These are phyloP conservation scores for Aspergillus panamensis DNA, from an alignment of 495 filamentous ascomycete species.

Conservation along the genomic window DNA sequence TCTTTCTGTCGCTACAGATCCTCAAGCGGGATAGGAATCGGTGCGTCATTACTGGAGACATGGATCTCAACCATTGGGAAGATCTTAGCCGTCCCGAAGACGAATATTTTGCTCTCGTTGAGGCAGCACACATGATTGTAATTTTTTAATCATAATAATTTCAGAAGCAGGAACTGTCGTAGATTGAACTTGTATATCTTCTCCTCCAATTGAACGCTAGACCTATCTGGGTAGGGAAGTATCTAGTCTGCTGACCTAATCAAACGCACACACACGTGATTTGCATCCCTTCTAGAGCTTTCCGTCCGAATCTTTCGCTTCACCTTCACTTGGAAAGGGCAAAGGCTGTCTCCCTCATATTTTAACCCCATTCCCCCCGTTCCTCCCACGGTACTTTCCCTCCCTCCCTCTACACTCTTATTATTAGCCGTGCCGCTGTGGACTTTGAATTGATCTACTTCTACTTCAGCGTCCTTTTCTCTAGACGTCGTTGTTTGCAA, in stretches of 20 bases:
- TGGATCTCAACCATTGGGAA: no score
- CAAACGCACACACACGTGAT: not conserved
- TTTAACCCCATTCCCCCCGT: conserved; percentile 2
- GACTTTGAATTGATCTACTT: conserved; percentile 27
- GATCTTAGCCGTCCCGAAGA: no score
- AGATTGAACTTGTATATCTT: no score
- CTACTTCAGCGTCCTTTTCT: conserved; percentile 20
- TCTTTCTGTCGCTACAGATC: no score
- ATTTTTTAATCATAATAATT: no score
- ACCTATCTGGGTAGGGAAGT: no score
- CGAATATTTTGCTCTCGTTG: no score
- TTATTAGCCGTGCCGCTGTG: conserved; percentile 5
- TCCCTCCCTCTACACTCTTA: not conserved
- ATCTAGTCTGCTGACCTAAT: not conserved
- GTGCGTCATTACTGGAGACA: no score
- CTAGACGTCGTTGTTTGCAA: conserved; percentile 11
- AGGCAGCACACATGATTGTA: no score
- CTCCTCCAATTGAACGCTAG: no score
- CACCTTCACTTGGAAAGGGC: conserved; percentile 6
- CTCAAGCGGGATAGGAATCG: no score
- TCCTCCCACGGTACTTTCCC: conserved; percentile 18
- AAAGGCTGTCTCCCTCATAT: not conserved
- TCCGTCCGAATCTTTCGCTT: conserved; percentile 33
- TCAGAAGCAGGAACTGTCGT: no score
- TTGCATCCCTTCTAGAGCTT: conserved; percentile 47